Evolutionary conservation across 2,329 filamentous ascomycete genomes (phyloP).

Genomic region (Beauveria australis): DNA sequence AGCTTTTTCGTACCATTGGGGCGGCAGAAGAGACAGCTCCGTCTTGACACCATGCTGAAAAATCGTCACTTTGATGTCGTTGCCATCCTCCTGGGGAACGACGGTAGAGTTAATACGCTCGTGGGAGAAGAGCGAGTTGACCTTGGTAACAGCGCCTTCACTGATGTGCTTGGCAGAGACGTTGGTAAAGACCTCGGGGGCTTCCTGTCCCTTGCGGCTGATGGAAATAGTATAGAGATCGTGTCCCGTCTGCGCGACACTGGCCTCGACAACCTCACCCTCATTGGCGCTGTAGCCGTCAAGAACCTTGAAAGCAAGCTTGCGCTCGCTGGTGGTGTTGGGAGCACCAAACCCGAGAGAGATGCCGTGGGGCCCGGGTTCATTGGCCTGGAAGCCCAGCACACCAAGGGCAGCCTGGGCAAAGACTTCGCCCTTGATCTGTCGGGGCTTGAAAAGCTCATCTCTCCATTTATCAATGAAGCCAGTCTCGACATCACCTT

Average conservation of each 20-base stretch:
- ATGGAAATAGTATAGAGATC: constrained; percentile 40
- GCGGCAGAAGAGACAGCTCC: constrained; percentile 48
- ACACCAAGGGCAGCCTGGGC: constrained; percentile 80
- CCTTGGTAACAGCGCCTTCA: constrained; percentile 21
- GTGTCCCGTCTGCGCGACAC: constrained; percentile 38
- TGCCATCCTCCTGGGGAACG: constrained; percentile 45
- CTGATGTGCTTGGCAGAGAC: constrained; percentile 33
- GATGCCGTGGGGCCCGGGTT: constrained; percentile 35
- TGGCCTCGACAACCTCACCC: constrained; percentile 51
- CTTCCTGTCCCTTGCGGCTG: constrained; percentile 31
- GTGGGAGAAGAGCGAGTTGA: constrained; percentile 62
- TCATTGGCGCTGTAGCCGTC: constrained; percentile 58
- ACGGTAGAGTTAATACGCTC: constrained; percentile 75
- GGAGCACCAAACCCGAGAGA: constrained; percentile 47
- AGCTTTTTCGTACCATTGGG: constrained; percentile 80
- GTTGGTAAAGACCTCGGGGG: constrained; percentile 33
- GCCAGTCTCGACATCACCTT: constrained; percentile 86
- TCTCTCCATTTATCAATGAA: constrained; percentile 86
- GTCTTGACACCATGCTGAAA: constrained; percentile 64
- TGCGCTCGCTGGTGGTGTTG: constrained; percentile 33
- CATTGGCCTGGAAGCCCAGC: constrained; percentile 41
- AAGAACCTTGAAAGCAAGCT: constrained; percentile 43
- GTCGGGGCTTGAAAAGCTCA: constrained; percentile 62
- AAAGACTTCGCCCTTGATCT: constrained; percentile 63
- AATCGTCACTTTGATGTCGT: constrained; percentile 59